Evolutionary conservation across 371 early-diverging fungal genomes (phyloP), one percentile per base, ranked within the genome.

Genomic region (Smittium culicis): DNA sequence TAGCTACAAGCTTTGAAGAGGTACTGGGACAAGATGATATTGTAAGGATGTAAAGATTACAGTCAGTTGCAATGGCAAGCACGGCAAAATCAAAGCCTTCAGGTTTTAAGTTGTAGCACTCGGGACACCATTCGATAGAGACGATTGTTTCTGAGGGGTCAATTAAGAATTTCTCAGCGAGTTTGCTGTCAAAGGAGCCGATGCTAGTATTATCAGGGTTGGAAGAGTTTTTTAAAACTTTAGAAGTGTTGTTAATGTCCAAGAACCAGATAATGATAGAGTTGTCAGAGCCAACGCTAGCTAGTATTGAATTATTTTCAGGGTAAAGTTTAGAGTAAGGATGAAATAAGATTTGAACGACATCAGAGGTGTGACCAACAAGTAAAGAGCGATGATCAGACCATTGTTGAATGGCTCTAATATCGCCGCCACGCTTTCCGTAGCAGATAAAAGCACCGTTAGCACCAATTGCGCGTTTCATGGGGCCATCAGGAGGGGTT

Each of bases 371-470:
- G 25, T 64, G 65, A 2, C 65, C 65, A 34, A 45, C 54, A 2
- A 64, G 30, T 16, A 64, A 20, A 25, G 1, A 34, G 24, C 17
- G 34, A 3, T 17, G 5, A n/a, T 20, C 34, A 45, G 20, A 17
- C 54, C 30, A 29, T 45, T 64, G 34, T 17, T 64, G 45, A 35
- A 64, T 64, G 17, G 45, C 27, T 24, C 65, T 2, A 5, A 64
- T 28, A 17, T 35, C 65, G 25, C 65, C 65, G 5, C 33, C 17
- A n/a, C 35, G 33, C 54, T 64, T 64, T 5, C 65, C 65, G 30
- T 64, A 64, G 54, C 65, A 64, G 8, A 64, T 64, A 30, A 35
- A 64, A 25, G 17, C 1, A n/a, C 54, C 35, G 28, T 34, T 64
- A 17, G 54, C 65, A 17, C 65, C 65, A 29, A 64, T 35, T 11